phyloP scores from a whole-genome alignment of 2,329 filamentous ascomycete genomes.

The Calonectria ilicicola region DNA sequence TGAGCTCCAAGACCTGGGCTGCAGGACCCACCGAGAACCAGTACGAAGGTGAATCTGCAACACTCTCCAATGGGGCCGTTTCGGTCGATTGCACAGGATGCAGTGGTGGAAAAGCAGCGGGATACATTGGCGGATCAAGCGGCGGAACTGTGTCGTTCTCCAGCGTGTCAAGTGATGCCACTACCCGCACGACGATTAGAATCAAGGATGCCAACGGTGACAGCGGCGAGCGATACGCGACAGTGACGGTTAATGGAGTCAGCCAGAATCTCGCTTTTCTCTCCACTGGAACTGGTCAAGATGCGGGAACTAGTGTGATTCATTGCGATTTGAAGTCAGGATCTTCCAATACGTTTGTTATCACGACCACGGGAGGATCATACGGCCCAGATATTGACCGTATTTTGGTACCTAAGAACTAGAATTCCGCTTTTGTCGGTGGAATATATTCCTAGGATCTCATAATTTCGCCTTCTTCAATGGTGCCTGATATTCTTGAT shows the following conservation, averaged over 20 bases:
- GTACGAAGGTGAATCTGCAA: constrained; percentile 64
- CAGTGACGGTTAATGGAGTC: constrained; percentile 5
- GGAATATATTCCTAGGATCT: too few relatives aligned
- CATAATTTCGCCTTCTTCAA: too few relatives aligned
- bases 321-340: constrained; percentile 10
- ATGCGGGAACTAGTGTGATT: constrained; percentile 7
- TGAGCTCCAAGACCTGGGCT: constrained; percentile 56
- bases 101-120: constrained; percentile 61
- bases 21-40: constrained; percentile 57
- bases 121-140: constrained; percentile 65
- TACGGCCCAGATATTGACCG: constrained; percentile 19
- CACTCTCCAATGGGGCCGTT: constrained; percentile 58
- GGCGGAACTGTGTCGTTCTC: constrained; percentile 61
- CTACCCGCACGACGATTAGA: not conserved
- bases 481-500: too few relatives aligned
- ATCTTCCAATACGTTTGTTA: not conserved
- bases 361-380: constrained; percentile 3
- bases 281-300: not conserved
- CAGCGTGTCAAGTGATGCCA: constrained; percentile 39
- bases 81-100: constrained; percentile 63
- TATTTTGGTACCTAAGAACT: constrained; percentile 4
- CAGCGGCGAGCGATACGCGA: not conserved
- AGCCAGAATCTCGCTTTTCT: constrained; percentile 9
- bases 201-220: constrained; percentile 11
- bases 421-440: too few relatives aligned